A percentile compares a stretch with the other conserved stretches of the same genome.
Evolutionary conservation across 805 yeast species (phyloP).

Genomic region (Wickerhamiella australiensis): DNA sequence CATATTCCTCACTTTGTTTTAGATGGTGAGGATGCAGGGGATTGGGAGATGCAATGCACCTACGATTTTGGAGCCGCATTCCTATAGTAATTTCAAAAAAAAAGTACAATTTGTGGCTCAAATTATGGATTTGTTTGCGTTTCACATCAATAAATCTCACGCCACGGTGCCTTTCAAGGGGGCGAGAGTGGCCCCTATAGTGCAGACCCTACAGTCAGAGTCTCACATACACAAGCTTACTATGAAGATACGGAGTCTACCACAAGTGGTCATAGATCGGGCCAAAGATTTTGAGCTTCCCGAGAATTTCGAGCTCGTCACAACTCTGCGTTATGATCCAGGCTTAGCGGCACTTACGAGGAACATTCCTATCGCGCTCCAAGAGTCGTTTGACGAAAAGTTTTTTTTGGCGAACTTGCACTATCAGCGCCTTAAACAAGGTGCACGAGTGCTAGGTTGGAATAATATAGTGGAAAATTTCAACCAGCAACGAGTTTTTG

Average conservation of each 20-base stretch:
- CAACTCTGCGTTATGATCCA: conserved; percentile 73
- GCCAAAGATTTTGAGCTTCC: neutral
- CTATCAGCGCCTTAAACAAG: conserved; percentile 42
- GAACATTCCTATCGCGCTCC: conserved; percentile 22
- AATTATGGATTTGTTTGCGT: neutral
- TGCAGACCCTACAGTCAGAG: neutral
- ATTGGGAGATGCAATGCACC: no score
- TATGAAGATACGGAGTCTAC: conserved; percentile 19
- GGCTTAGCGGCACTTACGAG: conserved; percentile 28
- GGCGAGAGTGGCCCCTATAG: neutral
- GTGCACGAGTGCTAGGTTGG: conserved; percentile 45
- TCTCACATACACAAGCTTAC: neutral
- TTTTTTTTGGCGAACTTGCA: conserved; percentile 61
- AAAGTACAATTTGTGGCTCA: neutral
- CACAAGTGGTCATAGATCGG: conserved; percentile 17
- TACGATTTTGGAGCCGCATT: no score
- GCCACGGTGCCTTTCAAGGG: neutral
- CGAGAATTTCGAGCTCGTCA: conserved; percentile 42
- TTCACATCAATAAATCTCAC: neutral
- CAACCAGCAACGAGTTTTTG: conserved; percentile 34
- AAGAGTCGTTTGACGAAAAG: conserved; percentile 23
- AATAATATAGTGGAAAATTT: conserved; percentile 29
- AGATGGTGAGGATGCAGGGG: no score
- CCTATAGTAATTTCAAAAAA: neutral
- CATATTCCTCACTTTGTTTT: no score